Percentiles rank a stretch among this genome's conserved stretches.
Evolutionary conservation across 495 filamentous ascomycete genomes (phyloP).

Genomic region (Xanthoparmelia taractica): DNA sequence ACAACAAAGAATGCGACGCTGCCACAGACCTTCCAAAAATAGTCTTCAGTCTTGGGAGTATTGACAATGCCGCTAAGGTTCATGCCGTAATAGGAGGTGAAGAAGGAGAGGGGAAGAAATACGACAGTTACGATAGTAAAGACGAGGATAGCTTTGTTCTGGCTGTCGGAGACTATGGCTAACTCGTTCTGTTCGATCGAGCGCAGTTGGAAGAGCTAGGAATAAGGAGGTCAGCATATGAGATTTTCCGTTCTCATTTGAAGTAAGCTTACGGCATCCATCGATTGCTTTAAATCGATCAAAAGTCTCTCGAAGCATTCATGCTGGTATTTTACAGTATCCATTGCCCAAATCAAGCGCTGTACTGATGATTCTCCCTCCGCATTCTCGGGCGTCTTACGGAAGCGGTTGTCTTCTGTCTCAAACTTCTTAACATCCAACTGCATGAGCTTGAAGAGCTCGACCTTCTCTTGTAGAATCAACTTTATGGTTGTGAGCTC

Average conservation of each 20-base stretch:
- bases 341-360: conserved; percentile 23
- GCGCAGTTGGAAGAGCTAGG: conserved; percentile 29
- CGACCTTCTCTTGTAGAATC: conserved; percentile 25
- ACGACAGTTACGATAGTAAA: conserved; percentile 30
- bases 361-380: conserved; percentile 21
- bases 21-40: conserved; percentile 32
- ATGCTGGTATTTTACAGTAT: conserved; percentile 19
- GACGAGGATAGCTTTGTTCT: conserved; percentile 30
- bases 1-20: conserved; percentile 24
- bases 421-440: conserved; percentile 27
- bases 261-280: conserved; percentile 21
- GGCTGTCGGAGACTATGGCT: conserved; percentile 27
- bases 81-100: conserved; percentile 35
- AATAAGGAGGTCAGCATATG: not conserved
- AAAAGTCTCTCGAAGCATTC: conserved; percentile 24
- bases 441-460: conserved; percentile 26
- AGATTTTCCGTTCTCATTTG: not conserved
- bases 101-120: conserved; percentile 32
- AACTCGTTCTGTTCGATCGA: conserved; percentile 32
- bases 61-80: conserved; percentile 29
- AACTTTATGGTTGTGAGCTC: conserved; percentile 25
- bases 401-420: conserved; percentile 19
- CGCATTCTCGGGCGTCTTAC: conserved; percentile 21
- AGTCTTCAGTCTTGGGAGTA: conserved; percentile 18
- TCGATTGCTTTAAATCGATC: conserved; percentile 25